A percentile compares a stretch with the other conserved stretches of the same genome.
These are phyloP conservation scores for Juncus effusus DNA, from an alignment of 176 grass and related monocot genomes.

Conservation along the genomic window DNA sequence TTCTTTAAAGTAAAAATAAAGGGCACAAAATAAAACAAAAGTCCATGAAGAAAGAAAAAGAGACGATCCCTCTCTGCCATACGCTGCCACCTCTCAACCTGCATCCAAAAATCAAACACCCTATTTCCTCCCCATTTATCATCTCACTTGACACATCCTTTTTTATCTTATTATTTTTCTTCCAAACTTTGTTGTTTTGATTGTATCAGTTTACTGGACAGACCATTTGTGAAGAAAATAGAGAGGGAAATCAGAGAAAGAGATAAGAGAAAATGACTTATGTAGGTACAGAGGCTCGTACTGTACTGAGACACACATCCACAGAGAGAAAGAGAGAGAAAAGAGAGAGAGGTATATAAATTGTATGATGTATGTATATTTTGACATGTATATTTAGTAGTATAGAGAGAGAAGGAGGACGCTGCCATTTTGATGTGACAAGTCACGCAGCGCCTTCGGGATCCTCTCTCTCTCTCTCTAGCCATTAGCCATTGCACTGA, in stretches of 20 bases:
- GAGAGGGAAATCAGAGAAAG: background rate
- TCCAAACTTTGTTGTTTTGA: too few relatives aligned
- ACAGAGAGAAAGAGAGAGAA: background rate
- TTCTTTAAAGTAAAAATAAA: background rate
- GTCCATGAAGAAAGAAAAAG: background rate
- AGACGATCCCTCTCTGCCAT: background rate
- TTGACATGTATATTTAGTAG: conserved; percentile 5
- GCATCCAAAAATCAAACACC: conserved; percentile 8
- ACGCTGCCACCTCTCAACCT: background rate
- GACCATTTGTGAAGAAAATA: too few relatives aligned
- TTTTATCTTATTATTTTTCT: too few relatives aligned
- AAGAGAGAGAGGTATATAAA: background rate
- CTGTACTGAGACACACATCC: too few relatives aligned
- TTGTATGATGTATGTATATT: background rate
- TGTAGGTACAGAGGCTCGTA: background rate
- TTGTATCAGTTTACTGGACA: too few relatives aligned
- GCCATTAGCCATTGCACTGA: conserved; percentile 9
- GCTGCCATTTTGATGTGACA: conserved; percentile 34
- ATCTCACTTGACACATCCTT: too few relatives aligned
- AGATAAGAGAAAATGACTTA: background rate
- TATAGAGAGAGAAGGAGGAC: conserved; percentile 1
- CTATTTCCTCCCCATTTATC: conserved; percentile 4
- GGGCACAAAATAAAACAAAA: background rate
- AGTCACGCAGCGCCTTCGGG: conserved; percentile 11
- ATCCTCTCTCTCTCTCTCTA: background rate